phyloP scores from a whole-genome alignment of 768 basidiomycete species.

The Amanita jacksonii region DNA sequence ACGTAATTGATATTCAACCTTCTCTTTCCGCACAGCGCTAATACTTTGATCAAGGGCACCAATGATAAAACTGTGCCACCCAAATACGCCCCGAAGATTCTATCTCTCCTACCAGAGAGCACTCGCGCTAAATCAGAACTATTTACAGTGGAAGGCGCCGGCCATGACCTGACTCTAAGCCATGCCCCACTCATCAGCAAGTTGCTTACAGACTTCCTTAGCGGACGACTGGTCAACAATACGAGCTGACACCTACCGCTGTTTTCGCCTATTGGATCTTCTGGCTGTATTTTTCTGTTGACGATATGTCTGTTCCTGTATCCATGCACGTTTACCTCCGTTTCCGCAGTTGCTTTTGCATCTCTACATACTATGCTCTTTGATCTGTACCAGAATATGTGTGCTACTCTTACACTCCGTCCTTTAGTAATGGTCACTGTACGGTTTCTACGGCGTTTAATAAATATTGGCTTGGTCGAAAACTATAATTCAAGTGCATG shows the following conservation, averaged over 20 bases:
- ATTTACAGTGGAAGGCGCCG: slow-evolving; percentile 39
- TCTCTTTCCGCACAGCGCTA: neutral
- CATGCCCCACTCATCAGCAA: slow-evolving; percentile 27
- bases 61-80: slow-evolving; percentile 46
- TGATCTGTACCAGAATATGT: neutral
- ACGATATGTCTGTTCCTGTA: neutral
- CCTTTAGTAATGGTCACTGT: neutral
- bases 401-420: neutral
- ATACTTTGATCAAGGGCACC: slow-evolving; percentile 35
- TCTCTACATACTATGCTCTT: neutral
- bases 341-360: neutral
- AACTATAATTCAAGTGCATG: no score
- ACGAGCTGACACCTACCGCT: no score
- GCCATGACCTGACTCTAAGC: slow-evolving; percentile 42
- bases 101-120: slow-evolving; percentile 29
- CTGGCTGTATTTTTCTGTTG: no score
- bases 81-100: slow-evolving; percentile 41
- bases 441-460: neutral
- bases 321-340: slow-evolving; percentile 1
- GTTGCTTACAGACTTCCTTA: slow-evolving; percentile 25
- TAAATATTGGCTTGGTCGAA: no score
- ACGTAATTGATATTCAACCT: slow-evolving; percentile 30
- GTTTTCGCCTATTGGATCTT: no score
- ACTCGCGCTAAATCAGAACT: slow-evolving; percentile 29
- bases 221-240: slow-evolving; percentile 6